Evolutionary conservation across 2,329 filamentous ascomycete species (phyloP), one percentile per base, ranked within the genome.

Genomic region (Didymella arachidicola): DNA sequence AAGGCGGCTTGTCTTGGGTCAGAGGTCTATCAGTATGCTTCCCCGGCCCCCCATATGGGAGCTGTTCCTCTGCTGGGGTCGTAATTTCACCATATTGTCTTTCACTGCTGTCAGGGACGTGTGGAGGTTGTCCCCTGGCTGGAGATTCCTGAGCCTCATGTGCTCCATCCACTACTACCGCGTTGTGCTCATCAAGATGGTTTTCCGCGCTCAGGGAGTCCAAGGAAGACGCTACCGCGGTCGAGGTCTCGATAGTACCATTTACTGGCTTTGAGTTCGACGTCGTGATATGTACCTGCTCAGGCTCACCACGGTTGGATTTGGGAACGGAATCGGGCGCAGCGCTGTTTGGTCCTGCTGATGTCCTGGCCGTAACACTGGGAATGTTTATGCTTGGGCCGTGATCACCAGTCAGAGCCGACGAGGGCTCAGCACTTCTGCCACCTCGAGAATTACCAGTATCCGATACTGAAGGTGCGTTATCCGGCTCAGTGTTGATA

Each of bases 171-270:
- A 11, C 5, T 4, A 4, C 7, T 4, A 22, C 22, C 30, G 42
- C n/a, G 16, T 2, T 25, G 16, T 27, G 55, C 19, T 46, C 7
- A 12, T 57, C 60, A 4, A 2, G 5, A n/a, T 43, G 14, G 12
- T 61, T 50, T 4, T 52, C 59, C 22, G 53, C 50, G 8, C 25
- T 42, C n/a, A 53, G 53, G 16, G 49, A 50, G 6, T 51, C 38
- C 19, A 49, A 36, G 22, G 60, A 56, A 8, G 60, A 47, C 26
- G 54, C 43, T 26, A 55, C 51, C 10, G 44, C 47, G 39, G 60
- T 65, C 6, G 62, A 52, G 11, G 62, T 59, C 1, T 59, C 52
- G 18, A 62, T 48, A 8, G 54, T 32, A 11, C 56, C 55, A 7
- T 49, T 38, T 3, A 14, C 11, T 11, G 42, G 43, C 10, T 59